phyloP scores from a whole-genome alignment of 2,329 filamentous ascomycete species.

The Curvularia sp. region DNA sequence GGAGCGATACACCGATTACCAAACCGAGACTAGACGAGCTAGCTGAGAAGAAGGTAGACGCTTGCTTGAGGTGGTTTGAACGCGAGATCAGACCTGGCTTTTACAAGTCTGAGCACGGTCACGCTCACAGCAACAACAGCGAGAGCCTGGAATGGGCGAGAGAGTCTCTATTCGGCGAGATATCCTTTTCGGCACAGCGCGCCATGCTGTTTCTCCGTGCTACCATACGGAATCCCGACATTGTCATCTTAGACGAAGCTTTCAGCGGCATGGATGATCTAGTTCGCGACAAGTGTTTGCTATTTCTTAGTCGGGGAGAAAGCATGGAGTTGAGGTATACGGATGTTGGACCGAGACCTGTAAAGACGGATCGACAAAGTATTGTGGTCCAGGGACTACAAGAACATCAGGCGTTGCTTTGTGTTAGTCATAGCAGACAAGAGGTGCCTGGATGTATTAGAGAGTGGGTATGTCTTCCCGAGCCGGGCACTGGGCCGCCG shows the following conservation, averaged over 20 bases:
- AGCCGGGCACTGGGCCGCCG: slow-evolving; percentile 70
- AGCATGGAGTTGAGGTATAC: slow-evolving; percentile 44
- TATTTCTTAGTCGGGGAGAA: slow-evolving; percentile 70
- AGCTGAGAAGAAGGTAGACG: slow-evolving; percentile 68
- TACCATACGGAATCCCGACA: slow-evolving; percentile 55
- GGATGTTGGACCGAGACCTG: slow-evolving; percentile 41
- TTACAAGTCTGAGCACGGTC: background rate
- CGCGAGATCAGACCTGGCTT: slow-evolving; percentile 71
- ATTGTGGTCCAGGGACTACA: slow-evolving; percentile 69
- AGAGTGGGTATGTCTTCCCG: slow-evolving; percentile 86
- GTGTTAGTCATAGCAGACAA: slow-evolving; percentile 88
- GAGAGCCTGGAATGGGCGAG: slow-evolving; percentile 68
- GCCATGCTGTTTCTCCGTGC: slow-evolving; percentile 78
- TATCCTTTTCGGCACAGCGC: slow-evolving; percentile 83
- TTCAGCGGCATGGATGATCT: slow-evolving; percentile 60
- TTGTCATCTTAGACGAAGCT: slow-evolving; percentile 61
- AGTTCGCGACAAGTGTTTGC: slow-evolving; percentile 84
- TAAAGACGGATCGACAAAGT: slow-evolving; percentile 57
- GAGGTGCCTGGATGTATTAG: slow-evolving; percentile 85
- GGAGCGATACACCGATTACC: slow-evolving; percentile 84
- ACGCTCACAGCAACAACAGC: slow-evolving; percentile 8
- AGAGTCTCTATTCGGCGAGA: slow-evolving; percentile 71
- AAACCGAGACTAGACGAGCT: slow-evolving; percentile 69
- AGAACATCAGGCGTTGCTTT: slow-evolving; percentile 80
- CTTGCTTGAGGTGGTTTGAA: slow-evolving; percentile 78